phyloP scores from a whole-genome alignment of 1,139 yeast genomes.

The Candida sojae region DNA sequence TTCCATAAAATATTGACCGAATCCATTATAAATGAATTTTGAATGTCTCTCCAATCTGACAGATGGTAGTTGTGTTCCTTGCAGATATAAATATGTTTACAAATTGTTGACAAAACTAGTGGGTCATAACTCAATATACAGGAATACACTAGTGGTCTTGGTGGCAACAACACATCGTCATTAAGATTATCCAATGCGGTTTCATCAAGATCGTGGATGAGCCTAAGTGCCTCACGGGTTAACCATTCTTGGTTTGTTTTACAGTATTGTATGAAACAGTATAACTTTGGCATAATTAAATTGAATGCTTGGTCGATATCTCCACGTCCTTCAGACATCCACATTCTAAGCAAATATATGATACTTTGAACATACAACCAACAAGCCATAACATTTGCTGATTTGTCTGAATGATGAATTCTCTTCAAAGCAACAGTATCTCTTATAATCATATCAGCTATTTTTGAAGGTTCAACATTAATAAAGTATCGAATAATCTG shows the following conservation, averaged over 20 bases:
- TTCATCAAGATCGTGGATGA: conserved; percentile 3
- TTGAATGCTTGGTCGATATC: background rate
- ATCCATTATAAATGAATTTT: conserved; percentile 60
- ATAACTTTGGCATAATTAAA: conserved; percentile 6
- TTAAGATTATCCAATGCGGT: background rate
- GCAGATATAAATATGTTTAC: conserved; percentile 50
- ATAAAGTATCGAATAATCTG: conserved; percentile 3
- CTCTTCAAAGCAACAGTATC: conserved; percentile 2
- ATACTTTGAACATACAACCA: conserved; percentile 4
- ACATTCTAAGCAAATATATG: conserved; percentile 1
- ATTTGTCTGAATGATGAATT: background rate
- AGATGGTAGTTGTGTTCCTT: conserved; percentile 29
- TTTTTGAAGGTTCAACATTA: background rate
- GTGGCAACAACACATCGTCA: conserved; percentile 14
- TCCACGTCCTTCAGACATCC: background rate
- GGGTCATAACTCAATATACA: conserved; percentile 44
- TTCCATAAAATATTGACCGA: conserved; percentile 65
- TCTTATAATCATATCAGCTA: conserved; percentile 4
- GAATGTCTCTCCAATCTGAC: conserved; percentile 32
- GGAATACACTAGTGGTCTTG: conserved; percentile 38
- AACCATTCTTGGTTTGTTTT: conserved; percentile 1
- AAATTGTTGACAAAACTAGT: conserved; percentile 44
- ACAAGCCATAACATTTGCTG: background rate
- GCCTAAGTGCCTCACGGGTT: conserved; percentile 1
- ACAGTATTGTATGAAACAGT: conserved; percentile 4